Evolutionary conservation across 1,139 yeast species (phyloP).

Genomic region (Candida sojae): DNA sequence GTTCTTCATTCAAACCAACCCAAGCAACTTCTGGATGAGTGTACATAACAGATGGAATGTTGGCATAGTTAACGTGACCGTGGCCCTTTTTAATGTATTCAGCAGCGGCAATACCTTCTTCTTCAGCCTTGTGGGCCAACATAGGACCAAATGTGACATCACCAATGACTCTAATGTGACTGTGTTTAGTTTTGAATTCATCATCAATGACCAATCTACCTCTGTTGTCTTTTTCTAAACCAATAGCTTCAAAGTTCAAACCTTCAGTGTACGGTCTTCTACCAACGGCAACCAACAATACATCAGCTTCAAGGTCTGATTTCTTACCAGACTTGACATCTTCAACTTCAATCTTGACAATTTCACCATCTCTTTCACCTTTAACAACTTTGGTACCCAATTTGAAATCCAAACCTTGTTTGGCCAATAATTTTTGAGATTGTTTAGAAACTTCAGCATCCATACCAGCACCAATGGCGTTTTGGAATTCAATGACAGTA

Average conservation of each 20-base stretch:
- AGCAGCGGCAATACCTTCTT: slow-evolving; percentile 98
- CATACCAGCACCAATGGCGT: slow-evolving; percentile 93
- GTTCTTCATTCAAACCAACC: slow-evolving; percentile 97
- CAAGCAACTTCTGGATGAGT: slow-evolving; percentile 99
- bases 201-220: slow-evolving; percentile 95
- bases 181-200: slow-evolving; percentile 87
- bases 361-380: slow-evolving; percentile 86
- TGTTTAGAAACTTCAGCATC: slow-evolving; percentile 92
- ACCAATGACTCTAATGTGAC: slow-evolving; percentile 96
- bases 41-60: slow-evolving; percentile 98
- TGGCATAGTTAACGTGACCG: slow-evolving; percentile 98
- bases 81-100: slow-evolving; percentile 91
- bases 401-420: slow-evolving; percentile 95
- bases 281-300: slow-evolving; percentile 94
- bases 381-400: slow-evolving; percentile 86
- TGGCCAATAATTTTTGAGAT: slow-evolving; percentile 84
- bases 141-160: slow-evolving; percentile 98
- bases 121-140: slow-evolving; percentile 99
- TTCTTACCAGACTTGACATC: slow-evolving; percentile 83
- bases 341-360: slow-evolving; percentile 85
- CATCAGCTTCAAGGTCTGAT: slow-evolving; percentile 84
- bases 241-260: slow-evolving; percentile 83
- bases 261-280: slow-evolving; percentile 97
- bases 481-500: slow-evolving; percentile 88
- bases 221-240: slow-evolving; percentile 85